Evolutionary conservation across 306 rosid genomes (phyloP).

Genomic region (Vachellia pachyceras): DNA sequence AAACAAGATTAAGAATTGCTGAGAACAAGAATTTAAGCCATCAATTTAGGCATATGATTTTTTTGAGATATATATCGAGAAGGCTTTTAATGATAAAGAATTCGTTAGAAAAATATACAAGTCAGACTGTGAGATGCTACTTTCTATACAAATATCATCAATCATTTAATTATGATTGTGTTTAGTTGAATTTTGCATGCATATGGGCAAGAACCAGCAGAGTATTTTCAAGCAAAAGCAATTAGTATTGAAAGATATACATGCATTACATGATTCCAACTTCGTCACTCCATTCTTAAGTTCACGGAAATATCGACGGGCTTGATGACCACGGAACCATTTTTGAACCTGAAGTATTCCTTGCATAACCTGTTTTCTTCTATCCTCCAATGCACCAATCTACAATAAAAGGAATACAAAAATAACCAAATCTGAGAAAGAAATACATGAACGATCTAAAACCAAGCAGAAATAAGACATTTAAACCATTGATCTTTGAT

Average conservation of each 20-base stretch:
- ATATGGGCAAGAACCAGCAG: slow-evolving; percentile 21
- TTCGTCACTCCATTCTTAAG: slow-evolving; percentile 57
- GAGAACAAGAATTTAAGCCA: slow-evolving; percentile 30
- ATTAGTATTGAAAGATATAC: slow-evolving; percentile 30
- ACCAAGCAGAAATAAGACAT: slow-evolving; percentile 32
- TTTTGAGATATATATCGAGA: slow-evolving; percentile 5
- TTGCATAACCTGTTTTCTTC: slow-evolving; percentile 61
- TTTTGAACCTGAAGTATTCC: slow-evolving; percentile 75
- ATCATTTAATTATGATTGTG: slow-evolving; percentile 13
- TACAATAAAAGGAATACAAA: slow-evolving; percentile 48
- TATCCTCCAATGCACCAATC: slow-evolving; percentile 78
- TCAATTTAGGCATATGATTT: slow-evolving; percentile 15
- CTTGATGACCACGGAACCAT: slow-evolving; percentile 73
- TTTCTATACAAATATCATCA: slow-evolving; percentile 9
- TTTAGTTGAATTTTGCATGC: slow-evolving; percentile 29
- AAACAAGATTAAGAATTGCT: not conserved
- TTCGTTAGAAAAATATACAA: not conserved
- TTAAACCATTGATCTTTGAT: not conserved
- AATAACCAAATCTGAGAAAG: slow-evolving; percentile 41
- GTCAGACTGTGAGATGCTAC: slow-evolving; percentile 21
- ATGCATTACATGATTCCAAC: slow-evolving; percentile 71
- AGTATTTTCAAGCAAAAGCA: slow-evolving; percentile 32
- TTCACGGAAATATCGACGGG: slow-evolving; percentile 58
- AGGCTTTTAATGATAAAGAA: slow-evolving; percentile 28
- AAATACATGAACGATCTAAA: slow-evolving; percentile 29